phyloP scores from a whole-genome alignment of 352 stramenopile species.

The Phytopythium oedochilum region DNA sequence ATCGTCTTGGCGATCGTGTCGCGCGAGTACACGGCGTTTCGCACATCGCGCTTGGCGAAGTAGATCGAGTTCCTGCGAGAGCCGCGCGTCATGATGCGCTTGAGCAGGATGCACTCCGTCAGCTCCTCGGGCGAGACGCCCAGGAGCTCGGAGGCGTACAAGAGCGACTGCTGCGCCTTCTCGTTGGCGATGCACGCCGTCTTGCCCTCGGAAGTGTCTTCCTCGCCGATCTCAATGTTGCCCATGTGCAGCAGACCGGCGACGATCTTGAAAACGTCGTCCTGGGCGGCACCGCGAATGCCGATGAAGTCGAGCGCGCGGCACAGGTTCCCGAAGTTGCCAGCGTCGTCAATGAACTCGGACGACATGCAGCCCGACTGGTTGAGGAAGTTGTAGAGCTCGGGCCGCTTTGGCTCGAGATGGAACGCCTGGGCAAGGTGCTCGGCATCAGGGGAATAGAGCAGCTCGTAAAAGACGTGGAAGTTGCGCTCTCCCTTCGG shows the following conservation, averaged over 20 bases:
- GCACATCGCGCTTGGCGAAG: conserved; percentile 65
- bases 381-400: conserved; percentile 69
- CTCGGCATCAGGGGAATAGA: conserved; percentile 51
- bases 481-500: conserved; percentile 80
- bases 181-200: conserved; percentile 52
- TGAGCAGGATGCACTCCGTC: conserved; percentile 68
- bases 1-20: conserved; percentile 90
- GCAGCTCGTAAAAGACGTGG: conserved; percentile 84
- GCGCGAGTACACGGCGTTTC: conserved; percentile 71
- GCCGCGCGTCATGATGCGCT: conserved; percentile 75
- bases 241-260: conserved; percentile 74
- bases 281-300: conserved; percentile 52
- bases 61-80: conserved; percentile 75
- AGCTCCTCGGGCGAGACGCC: conserved; percentile 62
- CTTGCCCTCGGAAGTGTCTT: conserved; percentile 70
- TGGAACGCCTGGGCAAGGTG: conserved; percentile 45
- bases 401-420: conserved; percentile 48
- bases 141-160: conserved; percentile 54
- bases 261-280: conserved; percentile 74
- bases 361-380: conserved; percentile 72
- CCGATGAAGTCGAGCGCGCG: conserved; percentile 68
- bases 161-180: conserved; percentile 40
- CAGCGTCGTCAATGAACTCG: conserved; percentile 63
- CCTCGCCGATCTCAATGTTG: conserved; percentile 67
- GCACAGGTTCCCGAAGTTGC: conserved; percentile 64